Percentiles rank a stretch among this genome's conserved stretches.
Conservation (phyloP, 495 filamentous ascomycete species). For the Monascus purpureus region DNA sequence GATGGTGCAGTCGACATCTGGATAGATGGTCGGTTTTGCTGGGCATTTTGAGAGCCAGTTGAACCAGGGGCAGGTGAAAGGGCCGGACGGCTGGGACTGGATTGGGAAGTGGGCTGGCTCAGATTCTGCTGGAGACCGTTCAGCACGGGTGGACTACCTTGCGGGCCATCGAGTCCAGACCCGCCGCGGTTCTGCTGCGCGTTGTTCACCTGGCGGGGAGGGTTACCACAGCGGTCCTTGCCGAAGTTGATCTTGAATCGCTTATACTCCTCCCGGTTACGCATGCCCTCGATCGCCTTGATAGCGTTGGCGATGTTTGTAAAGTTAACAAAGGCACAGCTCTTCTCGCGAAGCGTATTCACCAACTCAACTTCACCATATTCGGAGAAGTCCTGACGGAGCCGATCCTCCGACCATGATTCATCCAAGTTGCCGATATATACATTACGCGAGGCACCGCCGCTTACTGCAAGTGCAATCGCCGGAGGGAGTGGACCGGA, state of each 20-base stretch:
- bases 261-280: slow-evolving; percentile 87
- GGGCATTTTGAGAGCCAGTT: slow-evolving; percentile 39
- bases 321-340: slow-evolving; percentile 98
- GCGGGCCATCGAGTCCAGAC: slow-evolving; percentile 40
- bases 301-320: slow-evolving; percentile 99
- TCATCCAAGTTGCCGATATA: slow-evolving; percentile 97
- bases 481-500: slow-evolving; percentile 93
- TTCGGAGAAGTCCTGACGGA: slow-evolving; percentile 93
- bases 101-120: slow-evolving; percentile 48
- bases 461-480: slow-evolving; percentile 90
- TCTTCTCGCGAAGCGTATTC: slow-evolving; percentile 94
- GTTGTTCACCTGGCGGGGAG: slow-evolving; percentile 65
- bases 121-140: slow-evolving; percentile 37
- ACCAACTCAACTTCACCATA: slow-evolving; percentile 97
- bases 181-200: slow-evolving; percentile 45
- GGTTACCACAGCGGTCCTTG: slow-evolving; percentile 95
- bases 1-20: slow-evolving; percentile 46
- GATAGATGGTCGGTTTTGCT: slow-evolving; percentile 32
- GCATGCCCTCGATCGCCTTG: slow-evolving; percentile 94
- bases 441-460: slow-evolving; percentile 87
- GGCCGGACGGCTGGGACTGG: slow-evolving; percentile 51
- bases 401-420: slow-evolving; percentile 87
- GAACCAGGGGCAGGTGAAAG: slow-evolving; percentile 42
- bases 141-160: slow-evolving; percentile 43
- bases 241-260: slow-evolving; percentile 99